phyloP scores from a whole-genome alignment of 805 yeast species.

The Kodamaea jinghongensis region DNA sequence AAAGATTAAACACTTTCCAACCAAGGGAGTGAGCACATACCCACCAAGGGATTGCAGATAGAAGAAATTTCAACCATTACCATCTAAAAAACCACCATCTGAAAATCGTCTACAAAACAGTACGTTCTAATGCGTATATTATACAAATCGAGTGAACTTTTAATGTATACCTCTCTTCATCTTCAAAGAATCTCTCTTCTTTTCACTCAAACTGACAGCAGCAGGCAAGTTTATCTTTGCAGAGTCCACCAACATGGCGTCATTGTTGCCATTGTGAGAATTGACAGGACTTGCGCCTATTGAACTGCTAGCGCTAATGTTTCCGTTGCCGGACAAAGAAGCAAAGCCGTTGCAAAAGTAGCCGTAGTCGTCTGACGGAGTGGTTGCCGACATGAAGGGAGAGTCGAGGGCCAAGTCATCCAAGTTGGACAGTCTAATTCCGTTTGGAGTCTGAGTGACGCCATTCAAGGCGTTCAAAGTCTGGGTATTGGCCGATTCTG shows the following conservation, averaged over 20 bases:
- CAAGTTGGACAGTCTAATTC: constrained; percentile 1
- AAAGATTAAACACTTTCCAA: too few relatives aligned
- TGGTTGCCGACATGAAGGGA: constrained; percentile 41
- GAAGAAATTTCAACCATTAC: too few relatives aligned
- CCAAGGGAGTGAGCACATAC: too few relatives aligned
- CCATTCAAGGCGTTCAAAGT: constrained; percentile 24
- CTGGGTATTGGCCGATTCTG: constrained; percentile 30
- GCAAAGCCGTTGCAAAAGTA: constrained; percentile 23
- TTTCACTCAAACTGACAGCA: constrained; percentile 39
- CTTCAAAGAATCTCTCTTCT: constrained; percentile 44
- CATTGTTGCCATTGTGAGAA: constrained; percentile 10
- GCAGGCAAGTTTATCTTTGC: constrained; percentile 25
- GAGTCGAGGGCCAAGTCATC: constrained; percentile 30
- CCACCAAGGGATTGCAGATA: too few relatives aligned
- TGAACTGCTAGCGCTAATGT: constrained; percentile 9
- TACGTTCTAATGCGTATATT: not conserved
- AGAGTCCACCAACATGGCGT: constrained; percentile 13
- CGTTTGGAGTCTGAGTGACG: constrained; percentile 6
- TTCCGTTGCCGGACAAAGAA: constrained; percentile 7
- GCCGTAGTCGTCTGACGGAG: constrained; percentile 35
- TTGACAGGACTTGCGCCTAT: constrained; percentile 16
- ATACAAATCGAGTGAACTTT: not conserved
- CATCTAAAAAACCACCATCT: too few relatives aligned
- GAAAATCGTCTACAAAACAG: too few relatives aligned
- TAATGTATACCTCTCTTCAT: constrained; percentile 45